Conservation (phyloP, 441 rosid genomes). For the Breynia disticha region DNA sequence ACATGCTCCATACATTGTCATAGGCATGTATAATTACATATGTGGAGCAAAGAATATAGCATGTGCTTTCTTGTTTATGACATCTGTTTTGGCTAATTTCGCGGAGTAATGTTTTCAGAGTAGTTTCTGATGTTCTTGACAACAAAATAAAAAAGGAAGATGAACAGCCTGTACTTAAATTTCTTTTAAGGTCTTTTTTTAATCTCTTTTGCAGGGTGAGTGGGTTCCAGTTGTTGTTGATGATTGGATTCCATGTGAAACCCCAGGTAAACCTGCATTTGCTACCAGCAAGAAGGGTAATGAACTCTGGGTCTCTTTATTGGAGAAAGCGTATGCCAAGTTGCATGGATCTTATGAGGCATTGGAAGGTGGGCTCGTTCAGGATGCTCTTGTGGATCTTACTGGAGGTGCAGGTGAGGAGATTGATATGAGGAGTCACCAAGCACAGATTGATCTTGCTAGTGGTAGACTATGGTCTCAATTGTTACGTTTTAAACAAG, state of each 20-base stretch:
- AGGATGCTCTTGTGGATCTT: conserved; percentile 98
- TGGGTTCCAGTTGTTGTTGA: conserved; percentile 99
- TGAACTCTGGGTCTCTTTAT: conserved; percentile 96
- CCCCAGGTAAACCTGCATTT: conserved; percentile 95
- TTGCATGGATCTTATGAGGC: conserved; percentile 99
- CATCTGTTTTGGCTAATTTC: no score
- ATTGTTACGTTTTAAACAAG: conserved; percentile 89
- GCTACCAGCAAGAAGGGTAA: conserved; percentile 92
- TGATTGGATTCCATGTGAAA: conserved; percentile 99
- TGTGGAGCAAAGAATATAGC: no score
- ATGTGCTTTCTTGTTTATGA: no score
- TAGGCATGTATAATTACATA: not conserved
- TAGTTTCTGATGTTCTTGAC: no score
- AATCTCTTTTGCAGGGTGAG: conserved; percentile 62
- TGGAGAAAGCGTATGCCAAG: conserved; percentile 99
- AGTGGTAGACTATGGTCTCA: conserved; percentile 99
- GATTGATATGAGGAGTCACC: conserved; percentile 98
- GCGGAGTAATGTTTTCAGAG: no score
- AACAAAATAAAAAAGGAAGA: no score
- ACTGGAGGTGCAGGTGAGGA: conserved; percentile 99
- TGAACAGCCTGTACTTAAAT: not conserved
- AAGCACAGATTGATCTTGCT: conserved; percentile 99
- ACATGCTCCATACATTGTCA: not conserved
- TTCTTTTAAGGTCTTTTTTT: not conserved
- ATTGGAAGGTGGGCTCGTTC: conserved; percentile 98